A percentile compares a stretch with the other conserved stretches of the same genome.
phyloP scores from a whole-genome alignment of 257 asterid species.

The Knoxia roxburghii region DNA sequence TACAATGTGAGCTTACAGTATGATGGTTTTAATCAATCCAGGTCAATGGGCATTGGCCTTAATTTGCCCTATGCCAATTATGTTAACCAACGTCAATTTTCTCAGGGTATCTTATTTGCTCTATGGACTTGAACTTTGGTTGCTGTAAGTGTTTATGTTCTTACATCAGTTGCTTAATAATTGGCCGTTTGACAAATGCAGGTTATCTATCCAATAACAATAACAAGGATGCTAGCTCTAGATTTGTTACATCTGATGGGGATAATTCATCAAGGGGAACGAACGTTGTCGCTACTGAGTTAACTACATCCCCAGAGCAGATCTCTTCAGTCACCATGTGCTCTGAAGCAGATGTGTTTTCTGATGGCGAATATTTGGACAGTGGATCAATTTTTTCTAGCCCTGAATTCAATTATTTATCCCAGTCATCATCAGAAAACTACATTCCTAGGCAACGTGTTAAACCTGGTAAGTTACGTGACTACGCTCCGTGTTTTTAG shows the following conservation, averaged over 20 bases:
- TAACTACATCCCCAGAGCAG: slow-evolving; percentile 36
- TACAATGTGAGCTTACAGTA: slow-evolving; percentile 11
- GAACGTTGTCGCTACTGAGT: slow-evolving; percentile 17
- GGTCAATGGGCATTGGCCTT: slow-evolving; percentile 15
- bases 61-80: slow-evolving; percentile 11
- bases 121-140: background rate
- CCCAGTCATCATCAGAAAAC: slow-evolving; percentile 27
- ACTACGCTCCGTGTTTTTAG: background rate
- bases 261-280: slow-evolving; percentile 19
- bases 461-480: slow-evolving; percentile 11
- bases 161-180: slow-evolving; percentile 12
- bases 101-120: slow-evolving; percentile 20
- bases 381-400: slow-evolving; percentile 19
- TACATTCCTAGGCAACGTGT: slow-evolving; percentile 8
- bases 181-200: slow-evolving; percentile 11
- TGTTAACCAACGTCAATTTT: slow-evolving; percentile 10
- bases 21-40: slow-evolving; percentile 17
- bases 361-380: slow-evolving; percentile 25
- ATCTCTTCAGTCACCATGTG: slow-evolving; percentile 35
- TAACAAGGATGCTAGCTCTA: slow-evolving; percentile 11
- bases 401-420: slow-evolving; percentile 16
- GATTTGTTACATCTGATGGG: slow-evolving; percentile 21
- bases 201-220: slow-evolving; percentile 23
- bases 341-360: slow-evolving; percentile 31
- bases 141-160: background rate